Conservation (phyloP, 2,329 filamentous ascomycete genomes). For the Ophiocordyceps australis region DNA sequence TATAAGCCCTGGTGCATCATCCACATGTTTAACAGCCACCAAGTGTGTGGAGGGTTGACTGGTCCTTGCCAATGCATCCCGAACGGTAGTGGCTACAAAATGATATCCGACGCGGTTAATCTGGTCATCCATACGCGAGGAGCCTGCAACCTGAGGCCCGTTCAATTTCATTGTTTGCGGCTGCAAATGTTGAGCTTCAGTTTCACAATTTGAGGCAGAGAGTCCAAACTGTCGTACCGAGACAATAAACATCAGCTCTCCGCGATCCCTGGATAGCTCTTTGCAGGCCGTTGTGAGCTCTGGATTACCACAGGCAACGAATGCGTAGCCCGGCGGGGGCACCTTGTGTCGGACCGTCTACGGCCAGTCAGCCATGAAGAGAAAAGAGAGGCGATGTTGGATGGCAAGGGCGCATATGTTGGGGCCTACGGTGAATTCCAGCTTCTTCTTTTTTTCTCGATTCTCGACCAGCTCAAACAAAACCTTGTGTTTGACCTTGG, state of each 20-base stretch:
- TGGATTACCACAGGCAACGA: slow-evolving; percentile 44
- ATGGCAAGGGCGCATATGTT: too few species aligned
- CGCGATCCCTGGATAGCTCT: slow-evolving; percentile 42
- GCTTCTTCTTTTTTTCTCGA: slow-evolving; percentile 43
- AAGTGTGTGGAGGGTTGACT: slow-evolving; percentile 6
- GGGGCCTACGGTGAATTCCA: slow-evolving; percentile 41
- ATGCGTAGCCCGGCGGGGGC: slow-evolving; percentile 43
- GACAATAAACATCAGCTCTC: slow-evolving; percentile 48
- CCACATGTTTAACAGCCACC: neutral
- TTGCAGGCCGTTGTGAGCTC: slow-evolving; percentile 42
- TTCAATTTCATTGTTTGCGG: slow-evolving; percentile 10
- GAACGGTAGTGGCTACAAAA: slow-evolving; percentile 38
- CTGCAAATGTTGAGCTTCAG: slow-evolving; percentile 5
- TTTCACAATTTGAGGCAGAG: too few species aligned
- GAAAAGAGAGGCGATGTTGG: neutral
- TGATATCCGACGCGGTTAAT: slow-evolving; percentile 43
- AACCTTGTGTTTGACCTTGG: slow-evolving; percentile 37
- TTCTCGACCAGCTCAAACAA: slow-evolving; percentile 50
- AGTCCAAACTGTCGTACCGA: slow-evolving; percentile 22
- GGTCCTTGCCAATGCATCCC: slow-evolving; percentile 25
- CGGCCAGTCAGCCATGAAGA: slow-evolving; percentile 9
- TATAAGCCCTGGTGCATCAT: neutral
- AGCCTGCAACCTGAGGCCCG: too few species aligned
- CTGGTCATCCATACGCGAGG: slow-evolving; percentile 27
- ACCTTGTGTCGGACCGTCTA: slow-evolving; percentile 32